Conservation (phyloP, 768 basidiomycete genomes). For the Zangia roseola region DNA sequence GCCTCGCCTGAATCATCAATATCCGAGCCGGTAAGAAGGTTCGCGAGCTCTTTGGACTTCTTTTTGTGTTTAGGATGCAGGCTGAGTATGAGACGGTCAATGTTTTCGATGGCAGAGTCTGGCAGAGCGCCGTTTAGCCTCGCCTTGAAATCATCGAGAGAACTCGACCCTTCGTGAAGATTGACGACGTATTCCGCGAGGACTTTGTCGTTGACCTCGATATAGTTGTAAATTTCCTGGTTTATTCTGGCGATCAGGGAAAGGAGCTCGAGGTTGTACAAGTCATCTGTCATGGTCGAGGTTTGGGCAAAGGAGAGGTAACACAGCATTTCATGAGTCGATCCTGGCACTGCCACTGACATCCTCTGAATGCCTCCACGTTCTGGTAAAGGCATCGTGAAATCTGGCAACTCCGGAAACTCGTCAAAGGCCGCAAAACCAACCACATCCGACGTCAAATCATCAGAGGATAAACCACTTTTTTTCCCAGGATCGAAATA, state of each 20-base stretch:
- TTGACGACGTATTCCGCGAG: constrained; percentile 93
- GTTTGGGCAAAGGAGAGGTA: too few relatives aligned
- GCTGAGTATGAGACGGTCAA: constrained; percentile 91
- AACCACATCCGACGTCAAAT: constrained; percentile 12
- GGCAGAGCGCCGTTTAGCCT: constrained; percentile 82
- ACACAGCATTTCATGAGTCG: neutral
- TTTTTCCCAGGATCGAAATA: constrained; percentile 87
- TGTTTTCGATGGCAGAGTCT: constrained; percentile 85
- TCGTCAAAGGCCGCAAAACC: constrained; percentile 54
- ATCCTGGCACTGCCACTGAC: too few relatives aligned
- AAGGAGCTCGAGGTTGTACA: constrained; percentile 91
- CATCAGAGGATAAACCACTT: constrained; percentile 51
- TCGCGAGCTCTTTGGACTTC: constrained; percentile 38
- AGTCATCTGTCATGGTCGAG: constrained; percentile 66
- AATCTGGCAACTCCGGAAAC: constrained; percentile 89
- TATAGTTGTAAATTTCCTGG: constrained; percentile 90
- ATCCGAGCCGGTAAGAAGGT: constrained; percentile 36
- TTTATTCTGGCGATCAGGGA: constrained; percentile 90
- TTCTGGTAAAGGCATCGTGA: constrained; percentile 64
- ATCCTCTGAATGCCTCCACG: constrained; percentile 53
- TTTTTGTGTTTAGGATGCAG: constrained; percentile 97
- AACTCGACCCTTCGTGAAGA: constrained; percentile 82
- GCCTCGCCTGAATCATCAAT: constrained; percentile 45
- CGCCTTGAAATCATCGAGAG: constrained; percentile 74
- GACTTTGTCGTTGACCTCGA: constrained; percentile 83